phyloP scores from a whole-genome alignment of 1,139 yeast genomes.

The Nakaseomyces uthaithaninus region DNA sequence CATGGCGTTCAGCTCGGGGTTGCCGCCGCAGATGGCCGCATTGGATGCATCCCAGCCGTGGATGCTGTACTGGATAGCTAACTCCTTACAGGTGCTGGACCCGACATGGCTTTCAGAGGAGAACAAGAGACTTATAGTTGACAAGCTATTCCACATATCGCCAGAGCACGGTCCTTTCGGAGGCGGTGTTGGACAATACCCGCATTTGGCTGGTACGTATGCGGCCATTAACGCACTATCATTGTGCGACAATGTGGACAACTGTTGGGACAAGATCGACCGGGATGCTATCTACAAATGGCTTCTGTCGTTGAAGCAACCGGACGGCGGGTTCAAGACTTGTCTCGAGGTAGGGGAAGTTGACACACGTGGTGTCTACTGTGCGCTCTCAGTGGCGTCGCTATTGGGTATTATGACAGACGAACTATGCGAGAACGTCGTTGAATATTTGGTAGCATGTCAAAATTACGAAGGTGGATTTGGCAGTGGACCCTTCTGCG shows the following conservation, averaged over 20 bases:
- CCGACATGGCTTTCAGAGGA: conserved; percentile 23
- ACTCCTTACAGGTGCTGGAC: conserved; percentile 43
- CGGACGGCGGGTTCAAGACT: conserved; percentile 50
- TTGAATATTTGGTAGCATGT: conserved; percentile 57
- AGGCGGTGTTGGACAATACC: conserved; percentile 74
- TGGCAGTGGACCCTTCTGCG: conserved; percentile 60
- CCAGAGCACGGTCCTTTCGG: conserved; percentile 50
- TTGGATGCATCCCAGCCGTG: conserved; percentile 89
- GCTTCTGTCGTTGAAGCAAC: conserved; percentile 54
- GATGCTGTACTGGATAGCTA: conserved; percentile 79
- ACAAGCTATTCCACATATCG: conserved; percentile 20
- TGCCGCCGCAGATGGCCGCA: conserved; percentile 36
- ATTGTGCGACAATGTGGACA: conserved; percentile 40
- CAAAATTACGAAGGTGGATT: conserved; percentile 97
- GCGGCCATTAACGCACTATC: conserved; percentile 66
- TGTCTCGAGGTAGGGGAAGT: conserved; percentile 52
- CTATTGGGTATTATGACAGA: conserved; percentile 56
- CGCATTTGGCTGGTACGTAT: conserved; percentile 81
- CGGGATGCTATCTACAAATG: conserved; percentile 48
- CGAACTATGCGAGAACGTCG: conserved; percentile 47
- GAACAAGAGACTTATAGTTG: conserved; percentile 17
- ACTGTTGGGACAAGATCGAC: conserved; percentile 39
- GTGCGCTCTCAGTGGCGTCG: conserved; percentile 71
- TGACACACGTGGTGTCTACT: conserved; percentile 82
- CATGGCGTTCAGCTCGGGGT: conserved; percentile 35